Evolutionary conservation across 345 rosid genomes (phyloP).

Genomic region (Brassica incana): DNA sequence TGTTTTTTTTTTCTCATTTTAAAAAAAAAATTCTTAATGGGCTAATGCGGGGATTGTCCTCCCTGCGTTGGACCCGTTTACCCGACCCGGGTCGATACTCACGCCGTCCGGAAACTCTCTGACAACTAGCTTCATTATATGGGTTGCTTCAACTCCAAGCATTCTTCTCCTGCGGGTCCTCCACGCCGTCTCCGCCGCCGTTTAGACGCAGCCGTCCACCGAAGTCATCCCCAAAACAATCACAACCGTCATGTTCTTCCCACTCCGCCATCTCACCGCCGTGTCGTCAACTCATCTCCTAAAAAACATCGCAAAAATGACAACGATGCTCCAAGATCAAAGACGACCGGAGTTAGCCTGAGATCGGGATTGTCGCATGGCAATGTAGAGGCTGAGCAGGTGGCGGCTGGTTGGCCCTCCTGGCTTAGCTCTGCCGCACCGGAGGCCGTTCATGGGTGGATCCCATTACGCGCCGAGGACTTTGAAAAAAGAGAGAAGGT

Average conservation of each 20-base stretch:
- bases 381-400: constrained; percentile 59
- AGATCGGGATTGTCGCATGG: constrained; percentile 49
- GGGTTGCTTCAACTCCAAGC: constrained; percentile 78
- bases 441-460: constrained; percentile 77
- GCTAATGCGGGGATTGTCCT: constrained; percentile 48
- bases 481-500: constrained; percentile 84
- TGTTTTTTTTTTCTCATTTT: constrained; percentile 13
- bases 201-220: constrained; percentile 6
- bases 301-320: constrained; percentile 36
- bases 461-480: constrained; percentile 65
- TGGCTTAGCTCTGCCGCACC: constrained; percentile 74
- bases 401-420: constrained; percentile 79
- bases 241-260: constrained; percentile 30
- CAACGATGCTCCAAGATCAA: constrained; percentile 35
- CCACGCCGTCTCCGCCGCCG: constrained; percentile 30
- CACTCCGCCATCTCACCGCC: constrained; percentile 33
- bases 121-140: constrained; percentile 38
- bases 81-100: constrained; percentile 65
- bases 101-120: constrained; percentile 39
- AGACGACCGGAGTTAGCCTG: constrained; percentile 43
- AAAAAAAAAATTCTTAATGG: constrained; percentile 1
- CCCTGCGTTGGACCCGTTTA: constrained; percentile 55
- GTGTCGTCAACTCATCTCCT: constrained; percentile 32
- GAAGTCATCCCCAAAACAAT: constrained; percentile 35
- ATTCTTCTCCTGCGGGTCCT: constrained; percentile 41